Conservation (phyloP, 1,139 yeast genomes). For the Yamadazyma friedrichii region DNA sequence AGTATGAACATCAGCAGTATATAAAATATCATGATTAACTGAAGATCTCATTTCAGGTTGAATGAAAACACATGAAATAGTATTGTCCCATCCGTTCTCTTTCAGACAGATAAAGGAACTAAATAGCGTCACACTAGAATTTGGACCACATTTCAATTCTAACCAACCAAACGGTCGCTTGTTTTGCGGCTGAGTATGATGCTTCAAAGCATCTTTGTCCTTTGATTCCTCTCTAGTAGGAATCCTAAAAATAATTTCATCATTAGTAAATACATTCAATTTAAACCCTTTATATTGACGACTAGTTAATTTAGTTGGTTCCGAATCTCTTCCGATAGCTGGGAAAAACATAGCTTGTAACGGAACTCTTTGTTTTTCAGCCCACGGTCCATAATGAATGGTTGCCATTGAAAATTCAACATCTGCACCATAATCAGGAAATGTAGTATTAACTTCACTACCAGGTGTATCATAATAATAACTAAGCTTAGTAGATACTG, state of each 20-base stretch:
- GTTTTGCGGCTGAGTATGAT: constrained; percentile 12
- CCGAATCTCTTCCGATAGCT: constrained; percentile 55
- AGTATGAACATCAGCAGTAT: constrained; percentile 60
- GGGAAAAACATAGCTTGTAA: constrained; percentile 73
- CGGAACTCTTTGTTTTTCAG: constrained; percentile 76
- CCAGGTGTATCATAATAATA: constrained; percentile 79
- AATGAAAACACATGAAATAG: constrained; percentile 45
- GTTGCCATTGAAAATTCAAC: constrained; percentile 61
- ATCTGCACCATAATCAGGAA: constrained; percentile 68
- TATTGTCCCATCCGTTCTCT: constrained; percentile 59
- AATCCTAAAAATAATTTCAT: constrained; percentile 65
- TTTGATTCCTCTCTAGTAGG: constrained; percentile 87
- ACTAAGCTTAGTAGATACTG: constrained; percentile 51
- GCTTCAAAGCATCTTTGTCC: constrained; percentile 42
- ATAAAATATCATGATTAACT: constrained; percentile 81
- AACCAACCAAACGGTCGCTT: constrained; percentile 86
- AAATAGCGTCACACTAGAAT: constrained; percentile 48
- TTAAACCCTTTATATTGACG: constrained; percentile 60
- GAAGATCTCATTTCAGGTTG: constrained; percentile 73
- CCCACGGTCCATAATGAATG: constrained; percentile 92
- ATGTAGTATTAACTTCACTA: constrained; percentile 3
- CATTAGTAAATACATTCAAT: constrained; percentile 54
- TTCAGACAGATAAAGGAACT: constrained; percentile 53
- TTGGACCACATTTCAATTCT: constrained; percentile 61
- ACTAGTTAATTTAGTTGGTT: constrained; percentile 37